phyloP scores from a whole-genome alignment of 805 yeast genomes.

The baker's yeast (Saccharomyces cerevisiae) region DNA sequence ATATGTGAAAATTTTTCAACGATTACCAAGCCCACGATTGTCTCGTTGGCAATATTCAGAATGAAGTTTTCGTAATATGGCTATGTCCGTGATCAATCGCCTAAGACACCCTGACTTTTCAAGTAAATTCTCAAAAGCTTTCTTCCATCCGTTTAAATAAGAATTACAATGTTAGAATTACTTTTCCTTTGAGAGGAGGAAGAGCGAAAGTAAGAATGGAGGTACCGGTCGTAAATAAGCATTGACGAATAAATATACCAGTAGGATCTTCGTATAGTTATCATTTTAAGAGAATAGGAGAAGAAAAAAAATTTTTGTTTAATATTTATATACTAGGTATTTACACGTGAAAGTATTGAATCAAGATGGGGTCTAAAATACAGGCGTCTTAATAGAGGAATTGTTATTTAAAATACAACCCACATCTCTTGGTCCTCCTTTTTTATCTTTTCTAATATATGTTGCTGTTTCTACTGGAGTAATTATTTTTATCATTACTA shows the following conservation, averaged over 20 bases:
- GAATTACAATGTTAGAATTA: too few relatives aligned
- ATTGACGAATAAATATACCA: too few relatives aligned
- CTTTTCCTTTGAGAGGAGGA: too few relatives aligned
- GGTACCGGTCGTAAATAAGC: too few relatives aligned
- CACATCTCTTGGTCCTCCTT: background rate
- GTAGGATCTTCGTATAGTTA: too few relatives aligned
- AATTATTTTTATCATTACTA: background rate
- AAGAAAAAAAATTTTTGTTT: background rate
- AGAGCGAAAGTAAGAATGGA: too few relatives aligned
- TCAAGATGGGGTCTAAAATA: background rate
- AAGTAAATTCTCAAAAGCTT: too few relatives aligned
- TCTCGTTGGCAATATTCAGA: slow-evolving; percentile 38
- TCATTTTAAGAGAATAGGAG: background rate
- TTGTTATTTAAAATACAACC: background rate
- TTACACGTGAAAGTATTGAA: background rate
- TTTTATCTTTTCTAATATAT: background rate
- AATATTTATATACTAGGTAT: background rate
- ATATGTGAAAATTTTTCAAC: slow-evolving; percentile 40
- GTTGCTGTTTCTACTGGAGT: background rate
- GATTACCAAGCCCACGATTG: slow-evolving; percentile 36
- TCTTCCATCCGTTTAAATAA: too few relatives aligned
- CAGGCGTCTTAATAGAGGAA: background rate
- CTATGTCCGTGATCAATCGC: too few relatives aligned
- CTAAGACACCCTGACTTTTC: too few relatives aligned
- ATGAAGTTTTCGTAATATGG: too few relatives aligned